These are phyloP conservation scores for Chimonanthus salicifolius DNA, from an alignment of 164 flowering plant species.

Conservation along the genomic window DNA sequence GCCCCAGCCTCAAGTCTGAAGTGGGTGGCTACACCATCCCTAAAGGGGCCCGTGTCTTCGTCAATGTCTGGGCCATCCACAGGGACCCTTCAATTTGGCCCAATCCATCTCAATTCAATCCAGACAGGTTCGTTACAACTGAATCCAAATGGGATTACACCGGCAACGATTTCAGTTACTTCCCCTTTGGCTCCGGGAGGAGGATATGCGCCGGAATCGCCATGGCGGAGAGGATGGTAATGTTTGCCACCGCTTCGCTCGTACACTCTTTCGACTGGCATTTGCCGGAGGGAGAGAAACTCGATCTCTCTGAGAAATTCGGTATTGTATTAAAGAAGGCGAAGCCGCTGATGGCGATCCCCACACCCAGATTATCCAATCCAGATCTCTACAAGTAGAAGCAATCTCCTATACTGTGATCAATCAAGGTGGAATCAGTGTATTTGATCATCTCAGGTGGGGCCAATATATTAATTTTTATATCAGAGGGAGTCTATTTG, in stretches of 20 bases:
- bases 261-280: conserved; percentile 64
- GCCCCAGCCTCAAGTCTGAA: conserved; percentile 37
- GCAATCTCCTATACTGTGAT: too few species aligned
- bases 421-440: too few species aligned
- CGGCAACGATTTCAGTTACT: conserved; percentile 51
- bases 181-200: conserved; percentile 75
- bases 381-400: conserved; percentile 17
- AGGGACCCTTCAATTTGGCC: conserved; percentile 38
- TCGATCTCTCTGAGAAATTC: conserved; percentile 51
- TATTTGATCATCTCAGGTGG: too few species aligned
- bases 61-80: conserved; percentile 68
- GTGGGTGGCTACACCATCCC: conserved; percentile 57
- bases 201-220: conserved; percentile 64
- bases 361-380: conserved; percentile 44
- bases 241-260: conserved; percentile 40
- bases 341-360: conserved; percentile 40
- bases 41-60: conserved; percentile 40
- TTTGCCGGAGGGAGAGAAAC: conserved; percentile 27
- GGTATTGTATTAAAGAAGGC: conserved; percentile 55
- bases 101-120: conserved; percentile 2
- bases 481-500: too few species aligned
- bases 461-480: too few species aligned
- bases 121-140: conserved; percentile 34
- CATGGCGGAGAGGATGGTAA: conserved; percentile 58
- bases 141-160: conserved; percentile 29